A percentile compares a stretch with the other conserved stretches of the same genome.
phyloP scores from a whole-genome alignment of 306 rosid genomes.

The Vachellia collinsii region DNA sequence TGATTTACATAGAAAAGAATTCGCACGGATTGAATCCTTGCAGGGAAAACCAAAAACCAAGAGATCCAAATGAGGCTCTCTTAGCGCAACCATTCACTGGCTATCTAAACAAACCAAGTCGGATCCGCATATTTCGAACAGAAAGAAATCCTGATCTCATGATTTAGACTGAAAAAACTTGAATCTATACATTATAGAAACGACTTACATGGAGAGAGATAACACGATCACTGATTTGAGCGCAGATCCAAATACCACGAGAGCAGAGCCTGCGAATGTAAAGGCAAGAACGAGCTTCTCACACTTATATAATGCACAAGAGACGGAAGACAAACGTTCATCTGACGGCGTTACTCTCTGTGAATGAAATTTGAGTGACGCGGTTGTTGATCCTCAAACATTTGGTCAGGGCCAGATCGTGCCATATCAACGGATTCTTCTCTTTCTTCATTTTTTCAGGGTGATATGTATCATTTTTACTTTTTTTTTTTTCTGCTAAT shows the following conservation, averaged over 20 bases:
- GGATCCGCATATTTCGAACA: not conserved
- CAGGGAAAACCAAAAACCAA: not conserved
- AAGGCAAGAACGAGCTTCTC: slow-evolving; percentile 2
- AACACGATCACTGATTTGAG: slow-evolving; percentile 10
- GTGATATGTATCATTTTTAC: no score
- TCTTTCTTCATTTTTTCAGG: no score
- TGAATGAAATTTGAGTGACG: not conserved
- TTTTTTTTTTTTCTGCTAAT: no score
- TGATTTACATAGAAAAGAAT: not conserved
- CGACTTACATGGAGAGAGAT: slow-evolving; percentile 32
- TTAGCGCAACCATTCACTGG: not conserved
- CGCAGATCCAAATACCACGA: slow-evolving; percentile 53
- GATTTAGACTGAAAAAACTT: not conserved
- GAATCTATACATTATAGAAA: not conserved
- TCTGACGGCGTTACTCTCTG: slow-evolving; percentile 32
- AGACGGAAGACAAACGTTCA: slow-evolving; percentile 2
- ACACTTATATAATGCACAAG: not conserved
- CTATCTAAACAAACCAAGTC: not conserved
- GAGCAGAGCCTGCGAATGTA: slow-evolving; percentile 28
- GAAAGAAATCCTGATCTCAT: slow-evolving; percentile 29
- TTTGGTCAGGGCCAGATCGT: no score
- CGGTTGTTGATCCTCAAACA: not conserved
- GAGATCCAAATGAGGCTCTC: slow-evolving; percentile 9
- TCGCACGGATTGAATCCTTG: not conserved
- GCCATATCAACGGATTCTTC: not conserved